phyloP scores from a whole-genome alignment of 345 rosid species.

The Lepidium didymum region DNA sequence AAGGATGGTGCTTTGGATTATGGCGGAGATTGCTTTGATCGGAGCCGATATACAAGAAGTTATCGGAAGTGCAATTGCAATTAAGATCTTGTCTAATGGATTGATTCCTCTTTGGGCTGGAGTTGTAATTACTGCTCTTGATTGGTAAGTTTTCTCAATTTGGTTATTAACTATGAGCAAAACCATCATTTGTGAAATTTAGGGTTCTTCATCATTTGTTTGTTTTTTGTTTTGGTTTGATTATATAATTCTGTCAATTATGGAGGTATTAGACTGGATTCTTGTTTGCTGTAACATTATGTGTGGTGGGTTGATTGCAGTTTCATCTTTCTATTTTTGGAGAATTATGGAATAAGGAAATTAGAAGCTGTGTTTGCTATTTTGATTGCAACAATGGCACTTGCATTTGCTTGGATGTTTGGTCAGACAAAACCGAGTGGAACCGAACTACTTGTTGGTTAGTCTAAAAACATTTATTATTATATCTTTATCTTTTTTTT shows the following conservation, averaged over 20 bases:
- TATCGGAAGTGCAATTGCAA: constrained; percentile 93
- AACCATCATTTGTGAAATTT: neutral
- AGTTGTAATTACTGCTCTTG: constrained; percentile 74
- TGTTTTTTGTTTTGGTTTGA: neutral
- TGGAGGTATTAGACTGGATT: neutral
- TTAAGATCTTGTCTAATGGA: constrained; percentile 81
- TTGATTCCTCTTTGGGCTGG: constrained; percentile 88
- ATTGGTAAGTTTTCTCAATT: constrained; percentile 47
- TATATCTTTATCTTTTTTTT: neutral
- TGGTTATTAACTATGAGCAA: neutral
- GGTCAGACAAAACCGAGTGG: constrained; percentile 78
- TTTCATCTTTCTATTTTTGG: constrained; percentile 82
- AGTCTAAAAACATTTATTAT: neutral
- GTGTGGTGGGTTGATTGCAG: constrained; percentile 35
- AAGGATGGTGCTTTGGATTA: constrained; percentile 67
- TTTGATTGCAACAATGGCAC: constrained; percentile 77
- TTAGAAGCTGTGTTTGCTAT: constrained; percentile 88
- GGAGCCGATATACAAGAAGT: constrained; percentile 97
- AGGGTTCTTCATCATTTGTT: neutral
- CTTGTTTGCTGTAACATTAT: neutral
- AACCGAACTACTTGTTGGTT: constrained; percentile 67
- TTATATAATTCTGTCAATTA: neutral
- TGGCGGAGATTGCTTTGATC: constrained; percentile 90
- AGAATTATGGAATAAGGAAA: constrained; percentile 93
- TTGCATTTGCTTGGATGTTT: constrained; percentile 97